phyloP scores from a whole-genome alignment of 164 flowering plant species.

The Warburgia ugandensis region DNA sequence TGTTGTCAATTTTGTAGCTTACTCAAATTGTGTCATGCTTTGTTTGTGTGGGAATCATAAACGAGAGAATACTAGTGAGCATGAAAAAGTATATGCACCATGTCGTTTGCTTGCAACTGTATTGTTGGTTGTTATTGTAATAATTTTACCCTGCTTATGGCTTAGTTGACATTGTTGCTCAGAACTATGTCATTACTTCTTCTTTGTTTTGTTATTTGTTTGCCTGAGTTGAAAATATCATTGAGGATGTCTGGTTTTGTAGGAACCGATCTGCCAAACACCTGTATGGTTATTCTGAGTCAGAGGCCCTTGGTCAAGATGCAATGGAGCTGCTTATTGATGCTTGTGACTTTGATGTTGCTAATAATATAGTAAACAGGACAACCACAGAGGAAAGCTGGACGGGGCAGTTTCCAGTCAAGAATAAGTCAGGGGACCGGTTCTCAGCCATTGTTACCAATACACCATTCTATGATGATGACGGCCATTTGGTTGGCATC shows the following conservation, averaged over 20 bases:
- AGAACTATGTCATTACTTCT: too few species aligned
- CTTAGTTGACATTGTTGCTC: too few species aligned
- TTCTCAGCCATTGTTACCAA: slow-evolving; percentile 49
- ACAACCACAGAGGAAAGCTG: slow-evolving; percentile 63
- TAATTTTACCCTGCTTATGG: too few species aligned
- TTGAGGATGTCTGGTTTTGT: slow-evolving; percentile 16
- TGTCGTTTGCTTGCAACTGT: too few species aligned
- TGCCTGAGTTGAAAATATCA: neutral
- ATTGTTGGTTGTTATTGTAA: too few species aligned
- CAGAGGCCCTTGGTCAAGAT: slow-evolving; percentile 75
- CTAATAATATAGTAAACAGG: slow-evolving; percentile 39
- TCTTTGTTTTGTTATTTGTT: neutral
- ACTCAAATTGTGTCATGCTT: too few species aligned
- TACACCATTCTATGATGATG: slow-evolving; percentile 82
- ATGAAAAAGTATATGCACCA: too few species aligned
- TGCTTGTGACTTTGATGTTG: slow-evolving; percentile 34
- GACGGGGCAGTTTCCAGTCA: slow-evolving; percentile 83
- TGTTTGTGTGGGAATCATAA: too few species aligned
- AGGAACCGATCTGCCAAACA: slow-evolving; percentile 84
- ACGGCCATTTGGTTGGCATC: slow-evolving; percentile 65
- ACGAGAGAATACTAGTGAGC: too few species aligned
- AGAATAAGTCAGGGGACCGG: slow-evolving; percentile 57
- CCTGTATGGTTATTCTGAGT: slow-evolving; percentile 75
- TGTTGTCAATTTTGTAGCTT: too few species aligned
- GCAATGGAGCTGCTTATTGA: slow-evolving; percentile 54